Base-by-base conservation (phyloP, 2,329 filamentous ascomycete genomes). In the Claviceps fusiformis region DNA sequence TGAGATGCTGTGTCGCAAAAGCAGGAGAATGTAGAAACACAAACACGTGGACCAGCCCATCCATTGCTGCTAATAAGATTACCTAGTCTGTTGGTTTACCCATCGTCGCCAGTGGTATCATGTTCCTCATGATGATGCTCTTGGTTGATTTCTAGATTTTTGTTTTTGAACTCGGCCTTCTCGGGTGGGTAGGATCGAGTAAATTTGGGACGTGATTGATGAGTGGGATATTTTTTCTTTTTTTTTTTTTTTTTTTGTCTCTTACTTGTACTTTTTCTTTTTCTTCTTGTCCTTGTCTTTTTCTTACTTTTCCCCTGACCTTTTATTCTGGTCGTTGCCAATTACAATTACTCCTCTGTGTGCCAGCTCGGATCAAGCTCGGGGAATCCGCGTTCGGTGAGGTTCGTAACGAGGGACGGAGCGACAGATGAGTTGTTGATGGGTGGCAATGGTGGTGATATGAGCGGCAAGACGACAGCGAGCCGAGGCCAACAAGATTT, bases 1-100 rank as follows among this genome's bases (percentile, higher is more conserved):
- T 63, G 62, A 59, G 61, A 67, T 66, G 66, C 62, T 65, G 62
- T 64, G 62, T 68, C 61, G 61, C 59, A 62, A 64, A 53, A 29
- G 11, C 60, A 64, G 57, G 63, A 59, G 60, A 62, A 62, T 62
- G 33, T 51, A 31, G 43, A 31, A 43, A 27, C 35, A 52, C 27
- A 48, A 51, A 33, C 44, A 55, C 53, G 43, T 46, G 41, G 43
- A 17, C 29, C 24, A 39, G 15, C 44, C 24, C 24, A 39, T 53
- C 33, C 37, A 41, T 53, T 41, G 39, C 51, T 56, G 45, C 39
- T 37, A 33, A 47, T 29, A 54, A 41, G 15, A 51, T 33, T 31
- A 24, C 51, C 43, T 37, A 35, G 19, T 44, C 39, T 31, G 17
- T 50, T 31, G 41, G 41, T 53, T 48, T 27, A 48, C 24, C 27